phyloP scores from a whole-genome alignment of 2,329 filamentous ascomycete species.

The Scedosporium boydii region DNA sequence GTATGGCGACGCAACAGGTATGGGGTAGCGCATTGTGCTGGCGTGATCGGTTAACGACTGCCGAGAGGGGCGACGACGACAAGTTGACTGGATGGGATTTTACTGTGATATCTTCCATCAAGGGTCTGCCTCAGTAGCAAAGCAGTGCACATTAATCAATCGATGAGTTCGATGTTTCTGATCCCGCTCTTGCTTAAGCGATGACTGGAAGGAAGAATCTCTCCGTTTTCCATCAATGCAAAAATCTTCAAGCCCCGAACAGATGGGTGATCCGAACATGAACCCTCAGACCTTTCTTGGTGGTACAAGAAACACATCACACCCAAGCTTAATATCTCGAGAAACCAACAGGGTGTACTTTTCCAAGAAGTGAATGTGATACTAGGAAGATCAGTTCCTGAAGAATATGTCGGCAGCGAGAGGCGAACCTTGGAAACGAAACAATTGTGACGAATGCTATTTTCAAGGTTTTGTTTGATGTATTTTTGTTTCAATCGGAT shows the following conservation, averaged over 20 bases:
- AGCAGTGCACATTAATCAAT: no score
- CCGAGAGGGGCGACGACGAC: background rate
- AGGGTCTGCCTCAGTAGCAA: no score
- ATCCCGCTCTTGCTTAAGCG: no score
- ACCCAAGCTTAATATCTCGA: background rate
- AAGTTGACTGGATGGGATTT: background rate
- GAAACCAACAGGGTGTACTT: no score
- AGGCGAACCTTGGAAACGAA: background rate
- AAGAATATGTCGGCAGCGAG: background rate
- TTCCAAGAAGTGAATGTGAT: background rate
- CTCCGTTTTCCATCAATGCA: background rate
- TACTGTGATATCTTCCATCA: background rate
- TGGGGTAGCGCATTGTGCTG: background rate
- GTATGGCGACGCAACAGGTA: background rate
- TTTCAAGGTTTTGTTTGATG: background rate
- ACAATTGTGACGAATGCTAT: background rate
- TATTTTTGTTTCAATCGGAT: background rate
- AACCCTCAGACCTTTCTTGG: background rate
- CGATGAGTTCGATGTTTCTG: no score
- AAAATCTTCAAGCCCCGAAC: background rate
- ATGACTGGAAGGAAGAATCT: no score
- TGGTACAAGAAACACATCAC: background rate
- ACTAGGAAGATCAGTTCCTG: background rate
- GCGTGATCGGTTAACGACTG: background rate
- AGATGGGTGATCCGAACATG: background rate